Evolutionary conservation across 163 green algal species (phyloP).

Genomic region (Trebouxia gelatinosa): DNA sequence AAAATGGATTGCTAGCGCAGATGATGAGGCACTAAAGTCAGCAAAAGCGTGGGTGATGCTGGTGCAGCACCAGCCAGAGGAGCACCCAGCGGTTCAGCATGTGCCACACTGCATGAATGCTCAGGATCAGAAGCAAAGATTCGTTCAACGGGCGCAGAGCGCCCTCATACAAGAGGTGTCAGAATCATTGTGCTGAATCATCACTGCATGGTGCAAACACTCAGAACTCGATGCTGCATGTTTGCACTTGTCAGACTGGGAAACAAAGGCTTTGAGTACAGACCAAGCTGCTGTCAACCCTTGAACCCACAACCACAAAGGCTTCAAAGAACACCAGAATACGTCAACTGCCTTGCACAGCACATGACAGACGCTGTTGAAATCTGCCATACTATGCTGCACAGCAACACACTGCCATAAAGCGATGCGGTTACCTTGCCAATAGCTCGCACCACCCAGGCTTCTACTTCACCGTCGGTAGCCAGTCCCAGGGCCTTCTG

Average conservation of each 20-base stretch:
- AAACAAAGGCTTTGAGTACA: no score
- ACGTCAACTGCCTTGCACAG: not conserved
- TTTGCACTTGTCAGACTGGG: no score
- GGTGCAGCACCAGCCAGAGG: no score
- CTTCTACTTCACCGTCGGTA: slow-evolving; percentile 48
- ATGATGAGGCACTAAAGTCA: no score
- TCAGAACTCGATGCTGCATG: no score
- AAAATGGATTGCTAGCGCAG: no score
- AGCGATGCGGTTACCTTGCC: slow-evolving; percentile 46
- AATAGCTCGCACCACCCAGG: slow-evolving; percentile 52
- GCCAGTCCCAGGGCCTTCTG: slow-evolving; percentile 17
- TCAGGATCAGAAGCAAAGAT: slow-evolving; percentile 26
- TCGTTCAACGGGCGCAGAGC: slow-evolving; percentile 12
- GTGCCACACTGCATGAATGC: no score
- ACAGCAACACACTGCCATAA: no score
- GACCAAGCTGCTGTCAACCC: not conserved
- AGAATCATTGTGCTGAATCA: slow-evolving; percentile 31
- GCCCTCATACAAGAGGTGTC: slow-evolving; percentile 29
- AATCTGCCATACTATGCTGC: no score
- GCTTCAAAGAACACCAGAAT: not conserved
- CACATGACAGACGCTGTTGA: no score
- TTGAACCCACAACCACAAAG: not conserved
- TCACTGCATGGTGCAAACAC: slow-evolving; percentile 19
- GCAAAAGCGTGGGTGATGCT: no score
- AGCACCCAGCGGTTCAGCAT: no score